Percentiles rank a stretch among this genome's conserved stretches.
These are phyloP conservation scores for Westerdykella aurantiaca DNA, from an alignment of 2,329 filamentous ascomycete genomes.

Conservation along the genomic window DNA sequence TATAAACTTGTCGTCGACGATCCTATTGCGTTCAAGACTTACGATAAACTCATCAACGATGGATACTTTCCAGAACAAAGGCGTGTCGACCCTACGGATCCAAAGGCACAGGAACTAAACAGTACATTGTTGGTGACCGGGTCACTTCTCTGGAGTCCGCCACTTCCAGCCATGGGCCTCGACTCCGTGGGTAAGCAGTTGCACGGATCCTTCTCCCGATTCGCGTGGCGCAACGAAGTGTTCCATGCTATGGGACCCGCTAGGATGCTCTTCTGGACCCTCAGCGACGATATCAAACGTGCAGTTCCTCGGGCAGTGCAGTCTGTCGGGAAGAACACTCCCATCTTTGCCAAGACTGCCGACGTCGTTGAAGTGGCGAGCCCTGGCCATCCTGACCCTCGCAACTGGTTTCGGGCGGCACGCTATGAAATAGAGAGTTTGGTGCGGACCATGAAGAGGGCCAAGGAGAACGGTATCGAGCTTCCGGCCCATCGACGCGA, in stretches of 20 bases:
- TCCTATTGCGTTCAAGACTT: slow-evolving; percentile 26
- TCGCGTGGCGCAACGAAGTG: slow-evolving; percentile 53
- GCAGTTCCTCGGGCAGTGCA: slow-evolving; percentile 56
- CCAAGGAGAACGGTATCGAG: slow-evolving; percentile 15
- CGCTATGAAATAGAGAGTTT: slow-evolving; percentile 27
- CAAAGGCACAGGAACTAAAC: slow-evolving; percentile 53
- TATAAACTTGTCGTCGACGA: slow-evolving; percentile 43
- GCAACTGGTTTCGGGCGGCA: slow-evolving; percentile 19
- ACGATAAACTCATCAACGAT: slow-evolving; percentile 49
- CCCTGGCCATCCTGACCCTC: slow-evolving; percentile 5
- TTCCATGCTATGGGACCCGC: slow-evolving; percentile 75
- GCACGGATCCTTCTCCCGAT: slow-evolving; percentile 56
- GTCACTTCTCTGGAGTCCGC: slow-evolving; percentile 29
- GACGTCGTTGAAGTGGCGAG: slow-evolving; percentile 45
- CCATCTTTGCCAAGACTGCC: slow-evolving; percentile 58
- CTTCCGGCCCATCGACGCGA: slow-evolving; percentile 24
- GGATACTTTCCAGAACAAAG: slow-evolving; percentile 53
- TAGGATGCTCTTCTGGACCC: slow-evolving; percentile 70
- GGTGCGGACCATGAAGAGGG: slow-evolving; percentile 17
- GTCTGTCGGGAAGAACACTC: slow-evolving; percentile 51
- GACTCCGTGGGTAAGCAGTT: slow-evolving; percentile 54
- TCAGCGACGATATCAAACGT: slow-evolving; percentile 52
- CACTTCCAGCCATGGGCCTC: slow-evolving; percentile 46
- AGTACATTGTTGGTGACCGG: slow-evolving; percentile 61
- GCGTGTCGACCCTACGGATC: slow-evolving; percentile 33